Evolutionary conservation across 2,329 filamentous ascomycete species (phyloP), one percentile per base, ranked within the genome.

Genomic region (Huntiella moniliformis): DNA sequence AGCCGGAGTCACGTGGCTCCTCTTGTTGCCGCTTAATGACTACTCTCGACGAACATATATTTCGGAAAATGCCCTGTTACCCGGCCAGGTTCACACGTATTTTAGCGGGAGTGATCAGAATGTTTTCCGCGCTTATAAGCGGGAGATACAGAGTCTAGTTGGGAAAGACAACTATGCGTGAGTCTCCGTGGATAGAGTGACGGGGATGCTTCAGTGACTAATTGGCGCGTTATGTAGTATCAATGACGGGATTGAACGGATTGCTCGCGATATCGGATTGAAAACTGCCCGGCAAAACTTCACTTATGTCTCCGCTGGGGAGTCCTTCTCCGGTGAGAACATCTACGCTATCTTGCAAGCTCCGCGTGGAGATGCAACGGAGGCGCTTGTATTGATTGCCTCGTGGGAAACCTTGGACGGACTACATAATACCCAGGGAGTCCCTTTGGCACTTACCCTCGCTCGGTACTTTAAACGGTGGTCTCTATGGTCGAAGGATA

Each of bases 401-500:
- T 79, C 87, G 2, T 94, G 87, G 85, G 77, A 70, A 57, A 95
- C 87, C 53, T 79, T 82, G 54, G 74, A 84, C 46, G 77, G 73
- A 18, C 71, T 80, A 53, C 63, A 87, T 54, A 98, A 98, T 62
- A 71, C 79, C 52, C 91, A 87, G 51, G 91, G 88, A 13, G 78
- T 98, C 4, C 79, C 86, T 5, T 70, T 98, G 31, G 79, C 86
- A 2, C 65, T 98, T 55, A 87, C 88, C 0, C 63, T 98, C 53
- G 83, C 85, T 22, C 76, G 91, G 53, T 98, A 98, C 63, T 96
- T 98, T 65, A 94, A 92, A 62, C 76, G 82, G 75, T 98, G 91
- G 91, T 95, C 86, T 45, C 70, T 98, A 22, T 98, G 91, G 91
- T 95, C 87, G 49, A 98, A 98, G 62, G 91, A 98, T 60, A 94